Evolutionary conservation across 2,329 filamentous ascomycete species (phyloP), one percentile per base, ranked within the genome.

Genomic region (Dichotomopilus funicola): DNA sequence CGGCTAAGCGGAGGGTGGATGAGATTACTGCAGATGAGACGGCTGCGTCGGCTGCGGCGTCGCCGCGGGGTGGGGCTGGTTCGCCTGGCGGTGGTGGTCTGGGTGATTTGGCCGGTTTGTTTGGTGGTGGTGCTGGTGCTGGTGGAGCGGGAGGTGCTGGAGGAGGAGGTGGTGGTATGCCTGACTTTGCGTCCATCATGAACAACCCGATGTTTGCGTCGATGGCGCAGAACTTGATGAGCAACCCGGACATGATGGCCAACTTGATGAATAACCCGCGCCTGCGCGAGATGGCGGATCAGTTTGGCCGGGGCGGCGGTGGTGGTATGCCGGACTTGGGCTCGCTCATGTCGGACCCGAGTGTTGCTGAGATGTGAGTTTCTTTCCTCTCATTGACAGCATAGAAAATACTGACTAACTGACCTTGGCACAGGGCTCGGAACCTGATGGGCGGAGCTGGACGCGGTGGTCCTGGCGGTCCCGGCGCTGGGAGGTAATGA

Each of bases 181-280:
- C 91, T 10, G 92, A 97, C 71, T 77, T 99, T 31, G 75, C 83
- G 61, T 82, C 83, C 61, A 85, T 99, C 71, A 95, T 97, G 91
- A 91, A 78, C 78, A 99, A 97, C 77, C 94, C 94, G 54, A 97
- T 97, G 94, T 95, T 99, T 75, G 84, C 91, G 50, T 88, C 82
- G 75, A 96, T 97, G 91, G 94, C 94, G 4, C 90, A 96, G 77
- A 96, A 89, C 72, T 74, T 99, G 54, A 97, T 97, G 94, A 89
- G 85, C 74, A 96, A 99, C 75, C 94, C 94, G 0, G 89, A 95
- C 8, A 84, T 91, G 77, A 87, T 97, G 83, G 81, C 78, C 69
- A 94, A 91, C 71, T 74, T 99, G 56, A 96, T 99, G 91, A 90
- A 78, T 78, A 97, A 99, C 77, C 94, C 94, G 3, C 82, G 86